Base-by-base conservation (phyloP, 2,329 filamentous ascomycete genomes). In the Microcyclosporella mali region DNA sequence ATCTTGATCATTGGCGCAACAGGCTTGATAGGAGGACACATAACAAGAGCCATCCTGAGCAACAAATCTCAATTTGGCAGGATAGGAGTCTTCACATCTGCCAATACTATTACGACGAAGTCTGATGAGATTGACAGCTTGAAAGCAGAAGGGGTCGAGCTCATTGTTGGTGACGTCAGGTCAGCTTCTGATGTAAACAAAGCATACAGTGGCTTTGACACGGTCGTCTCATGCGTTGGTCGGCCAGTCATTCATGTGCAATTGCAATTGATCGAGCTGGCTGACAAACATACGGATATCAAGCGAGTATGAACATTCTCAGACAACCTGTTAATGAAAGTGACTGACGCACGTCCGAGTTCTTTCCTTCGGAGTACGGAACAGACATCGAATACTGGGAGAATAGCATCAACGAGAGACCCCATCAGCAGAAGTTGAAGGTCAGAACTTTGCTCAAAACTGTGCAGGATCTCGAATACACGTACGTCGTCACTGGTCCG, bases 401-500 rank as follows among this genome's bases (percentile, higher is more conserved):
- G 1, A 58, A 70, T 16, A 84, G 80, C 11, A 69, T 70, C 2
- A 53, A 64, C 7, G 83, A 87, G 63, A 77, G 73, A 56, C 80
- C 83, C 2, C 83, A 87, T 57, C 82, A 86, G 64, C 64, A 71
- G 42, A 87, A 87, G 61, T 71, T 86, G 40, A 77, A 79, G 55
- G 79, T 86, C n/a, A 72, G 83, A 45, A 75, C 73, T 43, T 74
- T 74, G 21, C 69, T 84, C 25, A 70, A 72, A 35, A 72, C 74
- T 28, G 56, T 75, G 11, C 69, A 71, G 51, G 64, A 70, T 6
- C 58, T 86, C 18, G 70, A 77, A 37, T 72, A 81, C 43, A 84
- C 82, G 0, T 85, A 81, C 57, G 66, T 86, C 0, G 82, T 86
- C 3, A 85, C 82, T 0, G 82, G 82, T 0, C 82, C 82, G 0